These are phyloP conservation scores for Myxozyma lipomycoides DNA, from an alignment of 805 yeast species.

Conservation along the genomic window DNA sequence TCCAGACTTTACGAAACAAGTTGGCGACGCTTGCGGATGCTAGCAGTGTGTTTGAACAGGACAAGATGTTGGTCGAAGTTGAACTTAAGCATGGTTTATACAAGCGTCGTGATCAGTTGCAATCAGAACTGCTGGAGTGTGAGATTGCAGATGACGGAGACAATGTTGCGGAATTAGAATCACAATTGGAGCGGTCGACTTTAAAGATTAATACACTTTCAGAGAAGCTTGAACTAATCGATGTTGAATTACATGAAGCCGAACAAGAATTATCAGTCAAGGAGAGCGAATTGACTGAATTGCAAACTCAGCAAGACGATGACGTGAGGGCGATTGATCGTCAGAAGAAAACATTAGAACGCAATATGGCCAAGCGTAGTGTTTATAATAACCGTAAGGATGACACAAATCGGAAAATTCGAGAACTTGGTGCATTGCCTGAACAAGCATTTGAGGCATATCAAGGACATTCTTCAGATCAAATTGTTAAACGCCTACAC, in stretches of 20 bases:
- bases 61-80: conserved; percentile 47
- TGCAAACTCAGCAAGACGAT: conserved; percentile 55
- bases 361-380: conserved; percentile 57
- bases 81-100: conserved; percentile 56
- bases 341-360: conserved; percentile 62
- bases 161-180: conserved; percentile 32
- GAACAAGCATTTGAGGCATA: conserved; percentile 68
- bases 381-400: conserved; percentile 59
- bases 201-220: conserved; percentile 35
- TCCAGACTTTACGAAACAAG: conserved; percentile 15
- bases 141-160: conserved; percentile 27
- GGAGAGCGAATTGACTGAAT: conserved; percentile 44
- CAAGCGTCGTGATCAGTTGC: conserved; percentile 49
- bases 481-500: conserved; percentile 51
- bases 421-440: conserved; percentile 84
- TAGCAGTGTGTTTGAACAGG: conserved; percentile 47
- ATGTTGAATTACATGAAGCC: conserved; percentile 26
- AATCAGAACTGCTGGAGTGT: conserved; percentile 25
- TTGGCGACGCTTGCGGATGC: conserved; percentile 43
- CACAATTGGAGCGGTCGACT: conserved; percentile 2
- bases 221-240: conserved; percentile 33
- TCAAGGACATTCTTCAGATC: conserved; percentile 47
- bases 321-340: conserved; percentile 55
- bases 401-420: conserved; percentile 65
- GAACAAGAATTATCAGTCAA: conserved; percentile 34